These are phyloP conservation scores for Pinus albicaulis DNA, from an alignment of 75 land plant species.

Conservation along the genomic window DNA sequence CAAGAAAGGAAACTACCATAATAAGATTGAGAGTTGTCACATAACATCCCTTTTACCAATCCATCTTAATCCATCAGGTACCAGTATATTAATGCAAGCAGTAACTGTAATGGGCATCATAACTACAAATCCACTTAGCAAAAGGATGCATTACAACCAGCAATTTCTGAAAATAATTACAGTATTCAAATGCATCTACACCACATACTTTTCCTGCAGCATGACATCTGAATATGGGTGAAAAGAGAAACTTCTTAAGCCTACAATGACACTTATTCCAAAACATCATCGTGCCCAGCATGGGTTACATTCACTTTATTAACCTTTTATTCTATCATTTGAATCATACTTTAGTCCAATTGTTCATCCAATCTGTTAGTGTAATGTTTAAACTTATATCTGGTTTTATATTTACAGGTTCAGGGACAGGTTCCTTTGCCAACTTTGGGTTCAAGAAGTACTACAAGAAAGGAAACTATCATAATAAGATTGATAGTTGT, in stretches of 20 bases:
- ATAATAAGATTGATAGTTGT: not conserved
- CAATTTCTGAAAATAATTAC: not conserved
- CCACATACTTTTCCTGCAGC: not conserved
- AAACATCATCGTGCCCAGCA: too few species aligned
- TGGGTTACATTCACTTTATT: too few species aligned
- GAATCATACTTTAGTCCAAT: too few species aligned
- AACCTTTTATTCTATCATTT: too few species aligned
- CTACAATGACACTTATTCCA: too few species aligned
- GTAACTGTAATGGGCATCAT: not conserved
- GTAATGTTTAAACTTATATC: too few species aligned
- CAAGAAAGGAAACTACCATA: conserved; percentile 12
- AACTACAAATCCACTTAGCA: not conserved
- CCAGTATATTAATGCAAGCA: not conserved
- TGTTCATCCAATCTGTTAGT: too few species aligned
- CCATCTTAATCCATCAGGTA: not conserved
- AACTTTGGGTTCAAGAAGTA: conserved; percentile 83
- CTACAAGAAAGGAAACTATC: conserved; percentile 33
- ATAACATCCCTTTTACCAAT: not conserved
- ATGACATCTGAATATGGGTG: not conserved
- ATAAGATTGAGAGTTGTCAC: not conserved
- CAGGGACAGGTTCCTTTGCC: conserved; percentile 78
- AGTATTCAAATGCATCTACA: not conserved
- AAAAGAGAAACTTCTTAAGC: not conserved
- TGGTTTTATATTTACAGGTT: conserved; percentile 3
- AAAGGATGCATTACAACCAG: not conserved